Base-by-base conservation (phyloP, 768 basidiomycete genomes). In the Hirschioporus abietinus region DNA sequence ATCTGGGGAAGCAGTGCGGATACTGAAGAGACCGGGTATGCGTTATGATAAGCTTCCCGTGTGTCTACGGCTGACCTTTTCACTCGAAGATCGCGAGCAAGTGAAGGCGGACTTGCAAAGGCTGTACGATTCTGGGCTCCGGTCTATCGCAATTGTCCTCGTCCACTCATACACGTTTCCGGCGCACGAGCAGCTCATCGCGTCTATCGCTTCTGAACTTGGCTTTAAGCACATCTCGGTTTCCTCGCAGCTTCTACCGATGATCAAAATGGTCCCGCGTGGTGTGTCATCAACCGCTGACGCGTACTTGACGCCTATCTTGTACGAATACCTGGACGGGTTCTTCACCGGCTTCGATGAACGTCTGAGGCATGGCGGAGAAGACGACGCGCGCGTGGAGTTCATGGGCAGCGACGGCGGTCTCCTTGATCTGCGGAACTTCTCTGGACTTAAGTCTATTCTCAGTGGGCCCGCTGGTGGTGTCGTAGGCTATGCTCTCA, bases 351-450 rank as follows among this genome's bases (percentile, higher is more conserved):
- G 95, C 0, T 97, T 98, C 71, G 93, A 96, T 68, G 82, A 80
- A 58, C 87, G 88, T 71, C 80, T 94, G 68, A 82, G 81, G 73
- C 87, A 87, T 68, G 87, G 89, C 3, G 76, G 75, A 17, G 66
- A 86, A 66, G 78, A 78, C 57, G 88, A 86, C 66, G 87, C 88
- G 1, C 79, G 92, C 1, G 94, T 97, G 35, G 95, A 96, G 74
- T 98, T 98, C 74, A 99, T 98, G 96, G 91, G 90, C 36, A 93
- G 91, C 65, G 96, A 99, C 72, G 96, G 94, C 6, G 92, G 93
- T 7, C 78, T 96, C 10, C 79, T 94, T 25, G 91, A 93, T 73
- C 77, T 91, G 15, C 76, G 85, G 66, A 91, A 92, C 72, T 98
- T 99, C 75, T 94, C 93, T 0, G 96, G 96, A 0, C 77, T 99